Conservation (phyloP, 306 rosid genomes). For the Malus asiatica region DNA sequence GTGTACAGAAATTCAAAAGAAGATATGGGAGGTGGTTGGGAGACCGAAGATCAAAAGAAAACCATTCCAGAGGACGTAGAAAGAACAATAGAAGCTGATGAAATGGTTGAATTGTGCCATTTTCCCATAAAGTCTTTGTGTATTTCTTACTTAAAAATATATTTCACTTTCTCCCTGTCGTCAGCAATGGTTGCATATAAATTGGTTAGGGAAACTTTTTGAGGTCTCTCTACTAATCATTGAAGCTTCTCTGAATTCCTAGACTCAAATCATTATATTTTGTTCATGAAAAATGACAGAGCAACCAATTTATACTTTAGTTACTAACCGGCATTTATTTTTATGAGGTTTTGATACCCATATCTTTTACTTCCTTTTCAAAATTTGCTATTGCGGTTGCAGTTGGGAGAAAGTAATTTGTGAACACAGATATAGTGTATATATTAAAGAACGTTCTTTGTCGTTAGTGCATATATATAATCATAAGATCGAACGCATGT, state of each 20-base stretch:
- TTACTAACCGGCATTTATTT: constrained; percentile 46
- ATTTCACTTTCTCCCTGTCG: neutral
- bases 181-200: constrained; percentile 19
- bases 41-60: too few relatives aligned
- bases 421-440: neutral
- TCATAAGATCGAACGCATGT: neutral
- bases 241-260: constrained; percentile 34
- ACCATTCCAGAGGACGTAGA: too few relatives aligned
- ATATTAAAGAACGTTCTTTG: constrained; percentile 3
- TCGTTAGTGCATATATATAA: neutral
- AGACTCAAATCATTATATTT: constrained; percentile 34
- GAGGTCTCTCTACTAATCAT: constrained; percentile 49
- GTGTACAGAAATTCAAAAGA: too few relatives aligned
- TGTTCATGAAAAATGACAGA: constrained; percentile 43
- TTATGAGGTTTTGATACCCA: constrained; percentile 16
- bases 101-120: neutral
- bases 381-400: constrained; percentile 2
- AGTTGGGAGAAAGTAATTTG: constrained; percentile 2
- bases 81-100: neutral
- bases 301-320: constrained; percentile 45
- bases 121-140: neutral
- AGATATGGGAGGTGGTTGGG: too few relatives aligned
- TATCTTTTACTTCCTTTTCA: constrained; percentile 4
- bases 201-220: constrained; percentile 41
- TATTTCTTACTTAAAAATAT: neutral